Evolutionary conservation across 2,329 filamentous ascomycete genomes (phyloP).

Genomic region (Sporothrix sp.): DNA sequence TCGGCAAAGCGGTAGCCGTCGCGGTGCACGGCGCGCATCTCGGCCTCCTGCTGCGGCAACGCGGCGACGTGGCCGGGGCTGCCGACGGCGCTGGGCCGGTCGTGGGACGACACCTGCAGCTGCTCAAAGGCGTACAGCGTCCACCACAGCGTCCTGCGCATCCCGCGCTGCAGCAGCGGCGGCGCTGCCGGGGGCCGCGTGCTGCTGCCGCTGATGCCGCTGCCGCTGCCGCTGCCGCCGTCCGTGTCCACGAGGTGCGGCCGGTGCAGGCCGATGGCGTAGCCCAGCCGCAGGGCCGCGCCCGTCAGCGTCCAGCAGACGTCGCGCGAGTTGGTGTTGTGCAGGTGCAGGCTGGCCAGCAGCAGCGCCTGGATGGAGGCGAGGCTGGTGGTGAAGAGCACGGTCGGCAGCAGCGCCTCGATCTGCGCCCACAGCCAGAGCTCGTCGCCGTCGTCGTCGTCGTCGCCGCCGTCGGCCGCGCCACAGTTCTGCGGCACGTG

Average conservation of each 20-base stretch:
- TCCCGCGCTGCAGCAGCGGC: constrained; percentile 24
- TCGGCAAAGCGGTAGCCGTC: constrained; percentile 25
- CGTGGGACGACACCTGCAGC: constrained; percentile 34
- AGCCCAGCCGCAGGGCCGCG: constrained; percentile 31
- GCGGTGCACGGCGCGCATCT: constrained; percentile 23
- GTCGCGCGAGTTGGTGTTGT: constrained; percentile 35
- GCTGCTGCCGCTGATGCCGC: no score
- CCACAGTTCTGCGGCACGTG: background rate
- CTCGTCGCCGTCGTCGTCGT: constrained; percentile 22
- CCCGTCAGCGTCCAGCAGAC: constrained; percentile 33
- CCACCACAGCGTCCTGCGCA: constrained; percentile 25
- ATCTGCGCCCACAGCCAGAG: constrained; percentile 31
- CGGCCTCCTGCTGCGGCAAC: constrained; percentile 24
- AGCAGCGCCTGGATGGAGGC: constrained; percentile 31
- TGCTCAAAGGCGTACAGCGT: constrained; percentile 26
- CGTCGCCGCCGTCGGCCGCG: constrained; percentile 15
- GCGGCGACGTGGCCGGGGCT: constrained; percentile 12
- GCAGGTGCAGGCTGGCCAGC: constrained; percentile 32
- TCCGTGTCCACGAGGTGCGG: constrained; percentile 24
- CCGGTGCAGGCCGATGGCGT: constrained; percentile 33
- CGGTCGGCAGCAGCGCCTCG: constrained; percentile 30
- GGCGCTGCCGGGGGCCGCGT: constrained; percentile 21
- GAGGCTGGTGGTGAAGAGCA: constrained; percentile 33
- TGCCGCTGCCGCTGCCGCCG: no score
- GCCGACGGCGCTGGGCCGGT: constrained; percentile 33